Conservation (phyloP, 257 asterid genomes). For the Gentiana macrophylla region DNA sequence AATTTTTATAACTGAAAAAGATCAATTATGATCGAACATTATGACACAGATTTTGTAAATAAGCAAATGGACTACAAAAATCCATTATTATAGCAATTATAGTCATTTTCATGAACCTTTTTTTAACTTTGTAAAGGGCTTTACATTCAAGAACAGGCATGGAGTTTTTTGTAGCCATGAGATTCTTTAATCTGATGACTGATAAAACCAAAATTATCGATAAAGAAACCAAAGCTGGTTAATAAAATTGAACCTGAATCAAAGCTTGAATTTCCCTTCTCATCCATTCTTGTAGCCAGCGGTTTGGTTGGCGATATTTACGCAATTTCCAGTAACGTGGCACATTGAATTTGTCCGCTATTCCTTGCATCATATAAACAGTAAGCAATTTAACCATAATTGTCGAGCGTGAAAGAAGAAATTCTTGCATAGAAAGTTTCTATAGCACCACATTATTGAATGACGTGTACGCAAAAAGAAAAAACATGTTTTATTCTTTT, state of each 20-base stretch:
- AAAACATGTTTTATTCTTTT: no score
- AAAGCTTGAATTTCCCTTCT: constrained; percentile 74
- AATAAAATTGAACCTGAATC: constrained; percentile 34
- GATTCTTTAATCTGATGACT: not conserved
- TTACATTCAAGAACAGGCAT: not conserved
- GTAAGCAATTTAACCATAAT: not conserved
- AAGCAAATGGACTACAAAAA: no score
- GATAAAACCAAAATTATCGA: not conserved
- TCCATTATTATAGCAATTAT: not conserved
- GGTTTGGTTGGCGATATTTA: constrained; percentile 47
- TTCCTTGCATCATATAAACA: not conserved
- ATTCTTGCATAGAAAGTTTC: no score
- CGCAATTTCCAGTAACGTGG: constrained; percentile 53
- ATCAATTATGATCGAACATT: not conserved
- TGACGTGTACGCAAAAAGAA: no score
- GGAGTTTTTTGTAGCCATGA: not conserved
- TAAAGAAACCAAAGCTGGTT: constrained; percentile 1
- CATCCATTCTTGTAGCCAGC: constrained; percentile 51
- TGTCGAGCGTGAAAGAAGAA: no score
- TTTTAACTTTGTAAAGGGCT: not conserved
- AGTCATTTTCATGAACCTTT: not conserved
- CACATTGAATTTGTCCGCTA: constrained; percentile 30
- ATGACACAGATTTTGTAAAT: not conserved
- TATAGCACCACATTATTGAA: no score
- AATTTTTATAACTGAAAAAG: not conserved